Evolutionary conservation across 208 protist genomes (phyloP).

Genomic region (Wallacemonas collosoma): DNA sequence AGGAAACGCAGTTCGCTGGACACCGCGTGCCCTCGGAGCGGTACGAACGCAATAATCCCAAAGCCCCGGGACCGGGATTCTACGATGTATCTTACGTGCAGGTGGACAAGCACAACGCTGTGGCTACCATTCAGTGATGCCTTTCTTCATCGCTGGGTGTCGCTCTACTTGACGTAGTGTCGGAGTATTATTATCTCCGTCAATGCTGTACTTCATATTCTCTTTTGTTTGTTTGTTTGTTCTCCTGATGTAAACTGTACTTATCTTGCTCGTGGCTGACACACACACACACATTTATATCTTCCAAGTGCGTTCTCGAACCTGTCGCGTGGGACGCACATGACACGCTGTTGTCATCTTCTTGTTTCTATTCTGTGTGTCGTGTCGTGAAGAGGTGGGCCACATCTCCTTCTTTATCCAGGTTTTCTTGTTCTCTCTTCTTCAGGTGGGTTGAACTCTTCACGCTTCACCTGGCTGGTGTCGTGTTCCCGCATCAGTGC

Average conservation of each 20-base stretch:
- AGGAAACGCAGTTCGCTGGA: constrained; percentile 81
- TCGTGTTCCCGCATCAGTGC: too few relatives aligned
- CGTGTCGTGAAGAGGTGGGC: too few relatives aligned
- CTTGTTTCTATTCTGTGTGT: too few relatives aligned
- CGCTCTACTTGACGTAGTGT: background rate
- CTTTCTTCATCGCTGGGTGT: background rate
- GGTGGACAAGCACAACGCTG: constrained; percentile 37
- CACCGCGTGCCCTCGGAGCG: constrained; percentile 76
- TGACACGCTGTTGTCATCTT: too few relatives aligned
- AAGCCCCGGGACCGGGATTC: constrained; percentile 70
- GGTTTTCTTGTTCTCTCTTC: too few relatives aligned
- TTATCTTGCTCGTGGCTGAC: constrained; percentile 9
- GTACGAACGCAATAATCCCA: constrained; percentile 56
- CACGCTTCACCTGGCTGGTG: too few relatives aligned
- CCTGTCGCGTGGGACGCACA: too few relatives aligned
- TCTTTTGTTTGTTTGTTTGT: background rate
- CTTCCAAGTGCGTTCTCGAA: too few relatives aligned
- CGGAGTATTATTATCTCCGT: background rate
- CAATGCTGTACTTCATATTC: background rate
- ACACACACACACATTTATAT: too few relatives aligned
- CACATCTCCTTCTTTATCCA: too few relatives aligned
- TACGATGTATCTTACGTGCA: constrained; percentile 61
- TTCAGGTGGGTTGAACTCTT: too few relatives aligned
- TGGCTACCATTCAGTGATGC: constrained; percentile 8
- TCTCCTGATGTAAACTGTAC: background rate